phyloP scores from a whole-genome alignment of 371 early-diverging fungal genomes.

The Batkoa obscura region DNA sequence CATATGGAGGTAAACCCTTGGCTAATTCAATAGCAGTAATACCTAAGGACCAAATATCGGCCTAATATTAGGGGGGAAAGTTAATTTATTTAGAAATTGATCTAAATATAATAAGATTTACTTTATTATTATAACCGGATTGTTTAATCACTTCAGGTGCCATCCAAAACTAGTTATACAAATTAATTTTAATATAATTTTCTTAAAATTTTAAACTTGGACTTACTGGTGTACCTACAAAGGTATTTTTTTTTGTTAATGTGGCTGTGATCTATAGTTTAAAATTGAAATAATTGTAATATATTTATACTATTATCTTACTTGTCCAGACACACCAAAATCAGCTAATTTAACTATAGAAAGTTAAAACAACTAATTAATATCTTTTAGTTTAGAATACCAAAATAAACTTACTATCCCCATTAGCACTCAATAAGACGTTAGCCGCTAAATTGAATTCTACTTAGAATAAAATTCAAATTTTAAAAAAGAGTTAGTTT shows the following conservation, averaged over 20 bases:
- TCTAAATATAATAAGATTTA: constrained; percentile 2
- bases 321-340: constrained; percentile 94
- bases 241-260: constrained; percentile 87
- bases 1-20: constrained; percentile 80
- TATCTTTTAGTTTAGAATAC: too few relatives aligned
- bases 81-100: too few relatives aligned
- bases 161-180: constrained; percentile 81
- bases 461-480: neutral
- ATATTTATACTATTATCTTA: constrained; percentile 8
- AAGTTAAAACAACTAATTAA: neutral
- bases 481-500: constrained; percentile 1
- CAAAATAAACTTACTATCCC: constrained; percentile 24
- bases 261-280: constrained; percentile 58
- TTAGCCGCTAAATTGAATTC: constrained; percentile 55
- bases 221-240: constrained; percentile 91
- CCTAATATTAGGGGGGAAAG: constrained; percentile 12
- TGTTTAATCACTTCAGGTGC: constrained; percentile 98
- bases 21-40: constrained; percentile 96
- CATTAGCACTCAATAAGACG: constrained; percentile 51
- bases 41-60: constrained; percentile 99
- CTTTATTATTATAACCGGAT: constrained; percentile 84
- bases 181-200: neutral
- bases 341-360: constrained; percentile 79
- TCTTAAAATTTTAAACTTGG: neutral
- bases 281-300: neutral